Evolutionary conservation across 495 filamentous ascomycete species (phyloP), one percentile per base, ranked within the genome.

Genomic region (Neurospora sp.): DNA sequence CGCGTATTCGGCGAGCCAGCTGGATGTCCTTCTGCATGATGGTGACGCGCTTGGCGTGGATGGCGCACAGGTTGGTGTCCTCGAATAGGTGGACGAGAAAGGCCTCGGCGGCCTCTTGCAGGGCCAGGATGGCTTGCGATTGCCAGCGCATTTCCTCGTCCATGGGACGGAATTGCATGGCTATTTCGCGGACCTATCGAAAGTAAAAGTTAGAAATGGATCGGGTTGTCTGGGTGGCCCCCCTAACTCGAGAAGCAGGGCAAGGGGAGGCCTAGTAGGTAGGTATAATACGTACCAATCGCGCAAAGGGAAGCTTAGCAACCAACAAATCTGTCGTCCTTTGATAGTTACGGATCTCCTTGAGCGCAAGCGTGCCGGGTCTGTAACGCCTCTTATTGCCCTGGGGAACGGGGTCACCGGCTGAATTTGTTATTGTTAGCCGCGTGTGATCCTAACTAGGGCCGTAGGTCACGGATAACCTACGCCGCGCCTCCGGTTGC

Each of bases 21-120:
- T 97, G 94, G 61, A 97, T 94, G 81, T 97, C 94, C 81, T 96
- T 96, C 79, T 97, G 94, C 94, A 97, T 97, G 75, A 98, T 97
- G 2, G 95, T 98, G 8, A 98, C 94, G 39, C 95, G 86, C 84
- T 97, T 98, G 53, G 95, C 95, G 80, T 98, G 95, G 39, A 98
- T 92, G 20, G 95, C 95, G 82, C 95, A 96, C 38, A 98, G 87
- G 82, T 98, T 97, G 27, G 94, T 92, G 79, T 98, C 95, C 80
- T 97, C 94, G 81, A 98, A 98, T 0, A 98, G 81, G 82, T 97
- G 93, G 18, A 98, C 92, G 20, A 98, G 85, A 81, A 95, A 98
- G 0, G 95, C 95, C 78, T 98, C 95, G 2, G 93, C 87, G 3
- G 94, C 92, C 84, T 98, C 95, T 76, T 98, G 95, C 8, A 98